Percentiles rank a stretch among this genome's conserved stretches.
phyloP scores from a whole-genome alignment of 495 filamentous ascomycete species.

The Xylaria castorea region DNA sequence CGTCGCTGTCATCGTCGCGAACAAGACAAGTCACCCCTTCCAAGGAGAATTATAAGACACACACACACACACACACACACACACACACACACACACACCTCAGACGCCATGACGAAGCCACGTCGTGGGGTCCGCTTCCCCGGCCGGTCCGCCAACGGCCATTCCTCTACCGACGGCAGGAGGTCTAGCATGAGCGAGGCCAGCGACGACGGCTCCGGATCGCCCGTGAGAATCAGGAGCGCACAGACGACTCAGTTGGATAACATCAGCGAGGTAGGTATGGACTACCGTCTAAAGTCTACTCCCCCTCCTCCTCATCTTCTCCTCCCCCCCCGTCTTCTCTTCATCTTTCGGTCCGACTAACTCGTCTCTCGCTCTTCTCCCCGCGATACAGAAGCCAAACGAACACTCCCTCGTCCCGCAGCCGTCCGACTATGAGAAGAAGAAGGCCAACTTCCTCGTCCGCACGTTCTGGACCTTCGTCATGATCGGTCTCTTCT shows the following conservation, averaged over 20 bases:
- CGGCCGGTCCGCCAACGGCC: conserved; percentile 63
- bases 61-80: no score
- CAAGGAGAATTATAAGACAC: neutral
- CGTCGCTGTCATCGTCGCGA: neutral
- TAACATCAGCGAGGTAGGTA: conserved; percentile 52
- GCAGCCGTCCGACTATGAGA: conserved; percentile 78
- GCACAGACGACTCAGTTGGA: conserved; percentile 39
- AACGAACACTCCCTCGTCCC: conserved; percentile 28
- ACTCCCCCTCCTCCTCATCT: neutral
- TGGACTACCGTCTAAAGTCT: conserved; percentile 9
- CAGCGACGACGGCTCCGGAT: conserved; percentile 73
- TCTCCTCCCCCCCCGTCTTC: neutral
- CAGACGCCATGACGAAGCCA: conserved; percentile 68
- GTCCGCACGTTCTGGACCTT: conserved; percentile 98
- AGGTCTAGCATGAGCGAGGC: conserved; percentile 79
- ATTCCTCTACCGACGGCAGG: conserved; percentile 56
- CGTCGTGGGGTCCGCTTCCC: conserved; percentile 86
- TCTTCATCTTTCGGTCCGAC: neutral
- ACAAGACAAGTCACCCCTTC: neutral
- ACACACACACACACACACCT: no score
- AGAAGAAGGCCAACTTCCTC: conserved; percentile 98
- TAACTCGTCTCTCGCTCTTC: neutral
- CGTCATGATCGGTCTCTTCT: conserved; percentile 95
- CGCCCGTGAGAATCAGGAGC: conserved; percentile 52
- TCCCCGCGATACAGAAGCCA: conserved; percentile 38